Evolutionary conservation across 345 rosid genomes (phyloP).

Genomic region (Durio zibethinus): DNA sequence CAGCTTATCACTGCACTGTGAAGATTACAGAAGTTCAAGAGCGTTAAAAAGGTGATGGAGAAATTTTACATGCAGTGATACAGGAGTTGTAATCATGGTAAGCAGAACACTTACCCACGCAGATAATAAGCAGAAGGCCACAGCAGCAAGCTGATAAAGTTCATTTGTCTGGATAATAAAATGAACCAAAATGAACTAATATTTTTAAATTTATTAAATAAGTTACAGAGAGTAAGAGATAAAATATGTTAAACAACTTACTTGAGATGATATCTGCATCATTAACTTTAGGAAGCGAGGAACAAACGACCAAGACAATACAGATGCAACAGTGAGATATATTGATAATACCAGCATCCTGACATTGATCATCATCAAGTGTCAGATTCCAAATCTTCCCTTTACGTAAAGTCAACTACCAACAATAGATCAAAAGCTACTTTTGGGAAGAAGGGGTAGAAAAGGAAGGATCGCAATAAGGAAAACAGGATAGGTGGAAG

Average conservation of each 20-base stretch:
- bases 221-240: neutral
- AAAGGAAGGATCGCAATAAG: neutral
- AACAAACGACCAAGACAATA: slow-evolving; percentile 92
- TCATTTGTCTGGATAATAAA: slow-evolving; percentile 74
- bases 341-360: slow-evolving; percentile 79
- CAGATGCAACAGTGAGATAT: slow-evolving; percentile 69
- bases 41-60: neutral
- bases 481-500: neutral
- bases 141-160: slow-evolving; percentile 97
- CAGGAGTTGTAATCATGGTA: neutral
- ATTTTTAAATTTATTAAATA: neutral
- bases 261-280: slow-evolving; percentile 97
- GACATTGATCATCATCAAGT: slow-evolving; percentile 20
- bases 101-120: slow-evolving; percentile 77
- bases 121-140: slow-evolving; percentile 96
- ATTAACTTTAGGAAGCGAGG: slow-evolving; percentile 95
- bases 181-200: slow-evolving; percentile 23
- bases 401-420: slow-evolving; percentile 6
- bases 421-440: slow-evolving; percentile 10
- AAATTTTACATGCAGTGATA: neutral
- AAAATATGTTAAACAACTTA: slow-evolving; percentile 33
- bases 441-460: neutral
- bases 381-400: slow-evolving; percentile 5
- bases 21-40: slow-evolving; percentile 29
- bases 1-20: slow-evolving; percentile 99